Evolutionary conservation across 192 early-diverging fungal species (phyloP), one percentile per base, ranked within the genome.

Genomic region (Coemansia sp.): DNA sequence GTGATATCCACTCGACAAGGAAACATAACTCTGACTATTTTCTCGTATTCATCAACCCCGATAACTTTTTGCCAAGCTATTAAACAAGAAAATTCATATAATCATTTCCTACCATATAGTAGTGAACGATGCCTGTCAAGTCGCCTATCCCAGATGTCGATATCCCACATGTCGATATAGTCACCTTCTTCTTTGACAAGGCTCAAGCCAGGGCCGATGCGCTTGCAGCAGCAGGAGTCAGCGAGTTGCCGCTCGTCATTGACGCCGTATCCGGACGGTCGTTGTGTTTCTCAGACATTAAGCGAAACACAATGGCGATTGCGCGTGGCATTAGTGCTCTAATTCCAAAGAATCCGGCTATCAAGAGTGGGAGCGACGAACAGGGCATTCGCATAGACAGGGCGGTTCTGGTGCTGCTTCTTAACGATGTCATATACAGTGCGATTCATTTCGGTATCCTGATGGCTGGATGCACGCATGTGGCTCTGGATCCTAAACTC

Each of bases 401-500:
- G 67, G 45, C 9, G 62, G 57, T 59, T 34, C 30, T 38, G 5
- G 74, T 77, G 38, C 68, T 71, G n/a, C 18, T 64, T 9, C 67
- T 64, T 0, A 15, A 49, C 36, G 34, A 66, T 18, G 73, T 77
- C 34, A 26, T 52, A 43, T 60, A 71, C n/a, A 65, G 59, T 45
- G 18, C 68, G 15, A 62, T 77, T 1, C 64, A 82, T 55, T 69
- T 66, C 21, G 79, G 75, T 23, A 60, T 61, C 2, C 33, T 82
- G 33, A 63, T 82, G 57, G 75, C 72, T 21, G 79, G 68, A 26
- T 75, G 79, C 24, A 63, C 62, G 6, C 67, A 68, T 26, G 58
- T 66, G 6, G 44, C 63, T 9, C 20, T 82, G 12, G 49, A 70
- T 26, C 74, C 79, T 0, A 23, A 24, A 12, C 33, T 55, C 36